Evolutionary conservation across 352 stramenopile genomes (phyloP).

Genomic region (Aphanomyces stellatus): DNA sequence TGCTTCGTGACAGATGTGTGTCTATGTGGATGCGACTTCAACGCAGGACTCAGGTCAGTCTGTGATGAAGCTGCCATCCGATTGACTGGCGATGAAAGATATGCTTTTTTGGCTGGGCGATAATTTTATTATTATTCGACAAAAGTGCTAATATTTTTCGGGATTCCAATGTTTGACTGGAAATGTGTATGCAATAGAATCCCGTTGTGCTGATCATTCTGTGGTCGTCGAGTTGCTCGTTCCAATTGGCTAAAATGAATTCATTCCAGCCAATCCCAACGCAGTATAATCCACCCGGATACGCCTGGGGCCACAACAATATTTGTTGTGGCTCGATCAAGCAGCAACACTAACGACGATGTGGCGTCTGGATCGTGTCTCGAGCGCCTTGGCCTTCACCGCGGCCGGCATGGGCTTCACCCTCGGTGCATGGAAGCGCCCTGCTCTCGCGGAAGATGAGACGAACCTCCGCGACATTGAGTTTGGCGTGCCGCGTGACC

Average conservation of each 20-base stretch:
- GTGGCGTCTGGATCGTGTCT: slow-evolving; percentile 14
- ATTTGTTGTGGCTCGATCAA: too few relatives aligned
- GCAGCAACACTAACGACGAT: too few relatives aligned
- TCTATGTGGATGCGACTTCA: too few relatives aligned
- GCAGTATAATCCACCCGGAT: background rate
- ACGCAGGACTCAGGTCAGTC: too few relatives aligned
- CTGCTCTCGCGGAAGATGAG: background rate
- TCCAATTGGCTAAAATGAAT: slow-evolving; percentile 10
- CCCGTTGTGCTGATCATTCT: background rate
- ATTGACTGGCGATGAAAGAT: too few relatives aligned
- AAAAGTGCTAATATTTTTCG: background rate
- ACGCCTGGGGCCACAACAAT: background rate
- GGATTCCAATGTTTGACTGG: background rate
- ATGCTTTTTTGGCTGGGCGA: too few relatives aligned
- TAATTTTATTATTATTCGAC: too few relatives aligned
- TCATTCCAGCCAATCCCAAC: slow-evolving; percentile 7
- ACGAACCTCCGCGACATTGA: slow-evolving; percentile 70
- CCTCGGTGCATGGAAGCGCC: slow-evolving; percentile 6
- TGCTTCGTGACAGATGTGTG: too few relatives aligned
- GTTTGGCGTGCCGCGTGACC: slow-evolving; percentile 77
- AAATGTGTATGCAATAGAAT: background rate
- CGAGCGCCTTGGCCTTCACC: background rate
- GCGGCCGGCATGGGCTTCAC: slow-evolving; percentile 11
- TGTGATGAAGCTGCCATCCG: too few relatives aligned
- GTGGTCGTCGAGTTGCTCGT: background rate